A percentile compares a stretch with the other conserved stretches of the same genome.
Evolutionary conservation across 1,284 basidiomycete genomes (phyloP).

Genomic region (Ustilago vetiveriae): DNA sequence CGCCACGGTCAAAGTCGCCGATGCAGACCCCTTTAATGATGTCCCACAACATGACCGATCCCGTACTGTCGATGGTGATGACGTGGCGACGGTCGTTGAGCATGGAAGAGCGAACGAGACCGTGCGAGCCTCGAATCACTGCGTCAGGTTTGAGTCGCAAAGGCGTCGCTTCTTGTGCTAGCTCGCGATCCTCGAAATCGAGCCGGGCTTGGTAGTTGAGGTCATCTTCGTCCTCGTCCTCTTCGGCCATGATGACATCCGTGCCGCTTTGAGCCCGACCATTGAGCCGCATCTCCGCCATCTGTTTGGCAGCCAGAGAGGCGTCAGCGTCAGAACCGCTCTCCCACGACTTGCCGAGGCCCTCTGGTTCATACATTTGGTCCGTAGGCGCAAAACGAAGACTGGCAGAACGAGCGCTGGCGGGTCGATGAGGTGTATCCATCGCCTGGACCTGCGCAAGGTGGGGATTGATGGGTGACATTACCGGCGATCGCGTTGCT

Average conservation of each 20-base stretch:
- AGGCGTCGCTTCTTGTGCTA: conserved; percentile 81
- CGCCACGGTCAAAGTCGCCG: conserved; percentile 78
- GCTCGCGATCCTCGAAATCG: conserved; percentile 79
- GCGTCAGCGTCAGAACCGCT: conserved; percentile 27
- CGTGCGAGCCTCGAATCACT: conserved; percentile 79
- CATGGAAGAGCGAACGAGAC: conserved; percentile 82
- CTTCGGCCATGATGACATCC: conserved; percentile 6
- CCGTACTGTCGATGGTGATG: conserved; percentile 85
- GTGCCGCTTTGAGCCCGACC: neutral
- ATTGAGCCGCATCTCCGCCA: conserved; percentile 19
- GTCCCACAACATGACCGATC: conserved; percentile 90
- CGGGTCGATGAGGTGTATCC: conserved; percentile 26
- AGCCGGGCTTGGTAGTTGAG: conserved; percentile 37
- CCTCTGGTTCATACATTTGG: conserved; percentile 29
- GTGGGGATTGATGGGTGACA: conserved; percentile 25
- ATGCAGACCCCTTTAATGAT: conserved; percentile 81
- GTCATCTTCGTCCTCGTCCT: conserved; percentile 27
- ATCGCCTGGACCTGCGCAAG: conserved; percentile 33
- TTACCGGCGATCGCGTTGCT: conserved; percentile 22
- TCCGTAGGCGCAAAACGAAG: conserved; percentile 50
- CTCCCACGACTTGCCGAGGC: conserved; percentile 25
- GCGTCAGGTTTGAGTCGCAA: conserved; percentile 74
- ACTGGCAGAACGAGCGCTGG: conserved; percentile 48
- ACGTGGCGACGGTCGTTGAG: conserved; percentile 92
- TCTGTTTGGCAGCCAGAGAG: conserved; percentile 4